Base-by-base conservation (phyloP, 78 protist species). In the Isochrysis galbana region DNA sequence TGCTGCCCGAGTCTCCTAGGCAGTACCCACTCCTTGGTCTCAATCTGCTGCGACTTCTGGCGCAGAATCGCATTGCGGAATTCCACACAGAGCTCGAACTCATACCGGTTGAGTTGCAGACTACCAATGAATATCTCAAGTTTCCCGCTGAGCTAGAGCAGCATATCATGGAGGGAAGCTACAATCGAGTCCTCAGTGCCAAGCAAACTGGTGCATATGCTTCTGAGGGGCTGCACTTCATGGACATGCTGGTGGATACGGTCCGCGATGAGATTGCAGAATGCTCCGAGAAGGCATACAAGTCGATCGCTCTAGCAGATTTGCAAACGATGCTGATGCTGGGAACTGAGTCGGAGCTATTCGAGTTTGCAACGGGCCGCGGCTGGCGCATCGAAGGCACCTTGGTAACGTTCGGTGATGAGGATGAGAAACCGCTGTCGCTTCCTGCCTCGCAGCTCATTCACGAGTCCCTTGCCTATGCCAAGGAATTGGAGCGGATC, bases 21-120 rank as follows among this genome's bases (percentile, higher is more conserved):
- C 82, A 55, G 82, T 83, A 1, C 36, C 91, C 78, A 5, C 19
- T 96, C 69, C 83, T 93, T 26, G 97, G 96, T 21, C 92, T 96
- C 55, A 93, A 96, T 87, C 94, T 96, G 78, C 82, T 96, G 39
- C 89, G 97, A 10, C 90, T 96, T 47, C 94, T 96, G 32, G 95
- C 95, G 25, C 90, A 87, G 47, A 90, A 94, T 69, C 51, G 55
- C n/a, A 89, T 93, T 39, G 89, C 93, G 0, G 94, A 92, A 45
- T 96, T 95, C 88, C 97, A 96, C 95, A 92, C 94, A 0, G 96
- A 95, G 87, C 90, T 93, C 41, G 95, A 93, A 91, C 91, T 90
- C 25, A 32, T 93, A 34, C 88, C 84, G 34, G 42, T n/a, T 17
- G 67, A 26, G 29, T 44, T 23, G 54, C 86, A 26, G 41, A 11